Evolutionary conservation across 2,329 filamentous ascomycete species (phyloP).

Genomic region (Ceratocystis colombiana): DNA sequence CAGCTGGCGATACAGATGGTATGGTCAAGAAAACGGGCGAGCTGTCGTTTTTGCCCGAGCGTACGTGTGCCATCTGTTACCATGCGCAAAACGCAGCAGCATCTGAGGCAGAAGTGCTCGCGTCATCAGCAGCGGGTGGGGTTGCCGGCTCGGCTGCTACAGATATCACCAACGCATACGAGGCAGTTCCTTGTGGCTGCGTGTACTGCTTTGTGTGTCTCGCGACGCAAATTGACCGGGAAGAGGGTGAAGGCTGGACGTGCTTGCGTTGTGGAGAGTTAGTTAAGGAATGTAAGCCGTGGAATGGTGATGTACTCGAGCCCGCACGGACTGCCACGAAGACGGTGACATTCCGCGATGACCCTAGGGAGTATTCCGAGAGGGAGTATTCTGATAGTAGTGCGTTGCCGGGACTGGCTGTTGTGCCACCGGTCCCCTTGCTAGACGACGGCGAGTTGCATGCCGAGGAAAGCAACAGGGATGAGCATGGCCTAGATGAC

Average conservation of each 20-base stretch:
- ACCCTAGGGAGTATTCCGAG: constrained; percentile 33
- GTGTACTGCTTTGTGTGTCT: constrained; percentile 95
- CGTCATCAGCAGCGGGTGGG: constrained; percentile 59
- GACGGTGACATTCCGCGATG: constrained; percentile 54
- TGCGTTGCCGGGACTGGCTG: neutral
- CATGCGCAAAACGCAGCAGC: constrained; percentile 72
- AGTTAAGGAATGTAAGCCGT: constrained; percentile 78
- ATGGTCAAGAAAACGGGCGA: constrained; percentile 56
- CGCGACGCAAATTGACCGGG: constrained; percentile 77
- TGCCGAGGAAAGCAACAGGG: neutral
- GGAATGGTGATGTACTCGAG: constrained; percentile 79
- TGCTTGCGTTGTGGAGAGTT: constrained; percentile 80
- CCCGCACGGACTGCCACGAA: constrained; percentile 41
- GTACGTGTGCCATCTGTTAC: constrained; percentile 95
- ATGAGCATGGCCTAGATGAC: neutral
- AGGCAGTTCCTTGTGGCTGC: constrained; percentile 78
- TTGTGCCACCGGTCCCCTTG: constrained; percentile 12
- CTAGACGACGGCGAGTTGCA: constrained; percentile 1
- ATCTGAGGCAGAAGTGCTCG: constrained; percentile 65
- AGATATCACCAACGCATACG: constrained; percentile 93
- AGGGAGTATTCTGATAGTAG: neutral
- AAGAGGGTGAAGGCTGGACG: constrained; percentile 89
- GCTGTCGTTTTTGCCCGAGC: constrained; percentile 74
- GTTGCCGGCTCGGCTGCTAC: constrained; percentile 81
- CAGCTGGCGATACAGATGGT: constrained; percentile 28